phyloP scores from a whole-genome alignment of 768 basidiomycete species.

The Rhizopogon vinicolor region DNA sequence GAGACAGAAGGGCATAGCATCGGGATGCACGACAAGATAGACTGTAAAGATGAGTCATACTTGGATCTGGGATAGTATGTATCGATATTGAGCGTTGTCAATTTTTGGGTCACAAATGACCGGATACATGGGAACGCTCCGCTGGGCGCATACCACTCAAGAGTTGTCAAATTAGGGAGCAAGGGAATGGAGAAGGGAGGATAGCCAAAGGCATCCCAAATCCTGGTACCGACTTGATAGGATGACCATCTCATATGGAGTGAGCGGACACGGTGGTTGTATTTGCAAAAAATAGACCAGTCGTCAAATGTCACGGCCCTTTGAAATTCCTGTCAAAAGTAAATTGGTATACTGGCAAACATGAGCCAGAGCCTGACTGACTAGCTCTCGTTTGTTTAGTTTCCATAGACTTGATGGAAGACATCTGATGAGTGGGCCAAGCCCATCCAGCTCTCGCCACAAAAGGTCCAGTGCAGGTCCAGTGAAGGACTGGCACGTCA shows the following conservation, averaged over 20 bases:
- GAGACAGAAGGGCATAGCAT: neutral
- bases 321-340: too few species aligned
- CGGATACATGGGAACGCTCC: neutral
- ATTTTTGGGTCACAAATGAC: neutral
- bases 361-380: neutral
- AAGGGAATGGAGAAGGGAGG: neutral
- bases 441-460: neutral
- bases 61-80: neutral
- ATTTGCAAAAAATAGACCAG: too few species aligned
- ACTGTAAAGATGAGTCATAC: neutral
- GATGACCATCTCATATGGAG: neutral
- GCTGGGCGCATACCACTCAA: neutral
- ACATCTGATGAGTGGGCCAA: slow-evolving; percentile 3
- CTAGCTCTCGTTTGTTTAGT: neutral
- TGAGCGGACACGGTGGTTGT: slow-evolving; percentile 1
- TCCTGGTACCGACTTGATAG: neutral
- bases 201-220: neutral
- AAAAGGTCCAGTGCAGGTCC: slow-evolving; percentile 3
- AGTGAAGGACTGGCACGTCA: slow-evolving; percentile 6
- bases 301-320: too few species aligned
- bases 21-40: neutral
- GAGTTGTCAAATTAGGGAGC: neutral
- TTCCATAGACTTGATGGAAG: neutral
- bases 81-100: neutral
- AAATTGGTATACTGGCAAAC: too few species aligned